Conservation (phyloP, 306 rosid species). For the Casuarina cunninghamiana region DNA sequence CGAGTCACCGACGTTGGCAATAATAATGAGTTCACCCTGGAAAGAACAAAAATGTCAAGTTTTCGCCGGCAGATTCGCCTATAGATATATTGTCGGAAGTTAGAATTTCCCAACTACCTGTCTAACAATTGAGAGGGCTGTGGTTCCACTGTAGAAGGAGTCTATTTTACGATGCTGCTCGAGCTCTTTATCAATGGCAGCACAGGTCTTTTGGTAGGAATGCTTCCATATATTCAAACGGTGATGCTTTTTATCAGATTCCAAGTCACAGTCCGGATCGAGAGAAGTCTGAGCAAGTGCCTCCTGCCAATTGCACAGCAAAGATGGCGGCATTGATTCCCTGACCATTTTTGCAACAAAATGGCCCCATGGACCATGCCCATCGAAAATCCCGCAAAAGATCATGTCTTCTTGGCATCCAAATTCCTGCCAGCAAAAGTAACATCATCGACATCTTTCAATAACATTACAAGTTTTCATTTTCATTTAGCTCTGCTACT, state of each 20-base stretch:
- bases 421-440: constrained; percentile 59
- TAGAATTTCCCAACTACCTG: constrained; percentile 51
- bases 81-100: background rate
- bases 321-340: constrained; percentile 72
- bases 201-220: constrained; percentile 79
- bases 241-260: constrained; percentile 46
- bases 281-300: constrained; percentile 55
- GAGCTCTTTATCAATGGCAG: constrained; percentile 76
- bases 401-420: constrained; percentile 95
- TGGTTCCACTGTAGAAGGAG: constrained; percentile 84
- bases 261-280: constrained; percentile 39
- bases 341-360: constrained; percentile 79
- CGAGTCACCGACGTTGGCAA: constrained; percentile 93
- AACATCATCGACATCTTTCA: constrained; percentile 6
- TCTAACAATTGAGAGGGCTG: constrained; percentile 81
- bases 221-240: constrained; percentile 71
- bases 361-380: constrained; percentile 97
- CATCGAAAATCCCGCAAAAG: constrained; percentile 88
- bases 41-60: background rate
- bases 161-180: constrained; percentile 65
- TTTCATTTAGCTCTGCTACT: background rate
- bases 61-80: background rate
- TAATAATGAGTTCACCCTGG: constrained; percentile 67
- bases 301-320: constrained; percentile 85
- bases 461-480: constrained; percentile 1